Percentiles rank a stretch among this genome's conserved stretches.
Conservation (phyloP, 306 rosid genomes). For the Abrus pulchellus region DNA sequence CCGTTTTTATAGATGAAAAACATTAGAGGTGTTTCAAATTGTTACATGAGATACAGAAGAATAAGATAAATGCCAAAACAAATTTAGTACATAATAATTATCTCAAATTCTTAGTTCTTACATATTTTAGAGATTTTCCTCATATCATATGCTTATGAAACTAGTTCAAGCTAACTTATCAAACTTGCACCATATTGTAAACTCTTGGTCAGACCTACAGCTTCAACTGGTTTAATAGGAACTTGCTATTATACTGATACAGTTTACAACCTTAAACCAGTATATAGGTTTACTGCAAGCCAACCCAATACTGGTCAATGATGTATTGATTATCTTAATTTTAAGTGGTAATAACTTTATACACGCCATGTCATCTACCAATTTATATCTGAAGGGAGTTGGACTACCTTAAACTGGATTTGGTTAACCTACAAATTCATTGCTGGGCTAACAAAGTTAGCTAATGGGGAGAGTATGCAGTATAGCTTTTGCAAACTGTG, state of each 20-base stretch:
- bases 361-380: conserved; percentile 7
- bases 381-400: background rate
- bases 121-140: background rate
- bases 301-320: background rate
- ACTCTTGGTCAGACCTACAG: background rate
- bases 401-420: background rate
- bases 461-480: background rate
- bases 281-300: background rate
- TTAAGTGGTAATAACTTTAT: background rate
- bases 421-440: background rate
- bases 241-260: background rate
- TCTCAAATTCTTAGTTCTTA: background rate
- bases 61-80: background rate
- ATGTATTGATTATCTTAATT: background rate
- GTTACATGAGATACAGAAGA: background rate
- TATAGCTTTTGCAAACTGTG: conserved; percentile 3
- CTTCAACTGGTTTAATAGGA: background rate
- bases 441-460: background rate
- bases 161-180: background rate
- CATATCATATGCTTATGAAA: background rate
- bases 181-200: conserved; percentile 11
- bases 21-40: background rate
- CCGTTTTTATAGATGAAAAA: background rate
- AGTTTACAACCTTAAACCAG: background rate
- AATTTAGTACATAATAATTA: background rate